These are phyloP conservation scores for Coemansia sp. DNA, from an alignment of 192 early-diverging fungal genomes.

Conservation along the genomic window DNA sequence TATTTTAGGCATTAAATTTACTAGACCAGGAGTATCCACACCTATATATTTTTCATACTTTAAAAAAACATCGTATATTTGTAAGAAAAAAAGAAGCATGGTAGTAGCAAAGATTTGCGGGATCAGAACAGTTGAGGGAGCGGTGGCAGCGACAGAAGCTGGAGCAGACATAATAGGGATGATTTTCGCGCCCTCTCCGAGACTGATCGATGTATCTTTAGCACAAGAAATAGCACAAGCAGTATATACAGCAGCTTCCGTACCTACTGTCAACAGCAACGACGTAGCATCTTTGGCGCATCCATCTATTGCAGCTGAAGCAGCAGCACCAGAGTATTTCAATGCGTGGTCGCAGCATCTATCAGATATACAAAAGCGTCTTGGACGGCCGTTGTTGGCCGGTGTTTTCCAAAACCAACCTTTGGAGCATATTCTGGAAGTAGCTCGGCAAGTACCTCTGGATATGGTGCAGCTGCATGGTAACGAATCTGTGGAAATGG, in stretches of 20 bases:
- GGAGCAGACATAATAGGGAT: constrained; percentile 93
- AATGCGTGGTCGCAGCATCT: constrained; percentile 56
- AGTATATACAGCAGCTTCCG: constrained; percentile 41
- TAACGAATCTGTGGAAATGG: constrained; percentile 63
- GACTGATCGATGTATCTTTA: constrained; percentile 65
- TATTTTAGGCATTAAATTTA: background rate
- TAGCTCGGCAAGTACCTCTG: constrained; percentile 65
- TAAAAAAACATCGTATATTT: background rate
- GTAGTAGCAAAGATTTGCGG: constrained; percentile 93
- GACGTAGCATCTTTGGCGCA: background rate
- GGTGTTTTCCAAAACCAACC: constrained; percentile 93
- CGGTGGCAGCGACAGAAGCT: constrained; percentile 66
- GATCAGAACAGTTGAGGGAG: constrained; percentile 78
- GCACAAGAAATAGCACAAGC: constrained; percentile 75
- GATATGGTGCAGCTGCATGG: constrained; percentile 97
- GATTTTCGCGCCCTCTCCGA: constrained; percentile 86
- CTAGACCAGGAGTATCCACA: too few species aligned
- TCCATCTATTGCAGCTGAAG: background rate
- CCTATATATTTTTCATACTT: background rate
- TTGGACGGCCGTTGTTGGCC: constrained; percentile 72
- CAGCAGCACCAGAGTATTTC: constrained; percentile 10
- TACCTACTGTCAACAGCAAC: background rate
- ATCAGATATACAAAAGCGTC: constrained; percentile 39
- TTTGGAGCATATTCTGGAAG: constrained; percentile 69
- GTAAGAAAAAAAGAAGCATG: background rate